phyloP scores from a whole-genome alignment of 345 rosid genomes.

The Linum usitatissimum region DNA sequence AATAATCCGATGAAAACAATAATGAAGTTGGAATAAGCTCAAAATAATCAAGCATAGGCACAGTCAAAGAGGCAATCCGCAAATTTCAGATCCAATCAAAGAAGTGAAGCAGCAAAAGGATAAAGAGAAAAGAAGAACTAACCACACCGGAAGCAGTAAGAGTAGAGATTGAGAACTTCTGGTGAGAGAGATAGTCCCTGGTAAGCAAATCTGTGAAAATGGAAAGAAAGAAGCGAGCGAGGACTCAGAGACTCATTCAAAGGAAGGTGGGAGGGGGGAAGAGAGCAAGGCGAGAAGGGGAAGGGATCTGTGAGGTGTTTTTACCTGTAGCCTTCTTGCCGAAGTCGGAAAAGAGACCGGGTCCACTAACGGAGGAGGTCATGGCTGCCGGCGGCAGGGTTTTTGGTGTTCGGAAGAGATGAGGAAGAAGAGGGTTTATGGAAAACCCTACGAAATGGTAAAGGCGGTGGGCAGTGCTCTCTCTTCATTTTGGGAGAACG shows the following conservation, averaged over 20 bases:
- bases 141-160: constrained; percentile 31
- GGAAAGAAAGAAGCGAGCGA: neutral
- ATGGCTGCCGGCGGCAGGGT: neutral
- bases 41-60: neutral
- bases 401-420: neutral
- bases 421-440: neutral
- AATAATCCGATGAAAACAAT: neutral
- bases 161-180: constrained; percentile 31
- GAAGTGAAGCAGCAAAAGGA: neutral
- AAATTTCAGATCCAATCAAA: neutral
- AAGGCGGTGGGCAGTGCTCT: too few species aligned
- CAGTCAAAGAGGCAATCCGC: neutral
- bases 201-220: constrained; percentile 28
- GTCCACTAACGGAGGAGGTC: constrained; percentile 28
- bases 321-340: constrained; percentile 32
- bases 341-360: constrained; percentile 38
- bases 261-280: neutral
- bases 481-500: too few species aligned
- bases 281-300: neutral
- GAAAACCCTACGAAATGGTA: too few species aligned
- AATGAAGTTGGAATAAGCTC: neutral
- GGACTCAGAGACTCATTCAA: neutral
- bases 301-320: neutral
- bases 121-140: neutral
- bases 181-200: constrained; percentile 38